Conservation (phyloP, 2,329 filamentous ascomycete genomes). For the Penicillium sumatraense region DNA sequence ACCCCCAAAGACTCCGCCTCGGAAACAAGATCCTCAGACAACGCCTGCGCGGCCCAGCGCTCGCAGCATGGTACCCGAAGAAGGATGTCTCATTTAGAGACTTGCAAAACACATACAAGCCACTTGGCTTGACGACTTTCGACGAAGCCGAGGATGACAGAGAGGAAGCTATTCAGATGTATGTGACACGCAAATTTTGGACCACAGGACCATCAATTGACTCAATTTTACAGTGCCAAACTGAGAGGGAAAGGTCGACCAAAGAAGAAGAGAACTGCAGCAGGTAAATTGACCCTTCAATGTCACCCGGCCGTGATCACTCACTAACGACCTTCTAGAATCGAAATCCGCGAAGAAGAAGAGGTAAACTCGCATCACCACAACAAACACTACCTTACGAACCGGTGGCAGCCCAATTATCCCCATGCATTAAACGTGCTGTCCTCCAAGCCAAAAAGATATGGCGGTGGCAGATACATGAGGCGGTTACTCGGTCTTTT, state of each 20-base stretch:
- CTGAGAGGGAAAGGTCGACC: conserved; percentile 83
- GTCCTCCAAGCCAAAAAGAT: no score
- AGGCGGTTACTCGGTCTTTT: no score
- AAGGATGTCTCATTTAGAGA: conserved; percentile 73
- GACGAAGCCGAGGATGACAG: conserved; percentile 80
- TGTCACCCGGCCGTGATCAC: not conserved
- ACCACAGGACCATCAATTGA: conserved; percentile 1
- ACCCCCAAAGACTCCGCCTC: conserved; percentile 78
- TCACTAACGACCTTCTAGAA: conserved; percentile 18
- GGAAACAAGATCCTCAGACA: conserved; percentile 94
- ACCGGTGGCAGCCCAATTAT: not conserved
- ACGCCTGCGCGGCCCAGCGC: conserved; percentile 78
- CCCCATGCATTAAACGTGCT: not conserved
- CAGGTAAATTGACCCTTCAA: conserved; percentile 34
- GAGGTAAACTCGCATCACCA: conserved; percentile 18
- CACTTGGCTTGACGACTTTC: conserved; percentile 67
- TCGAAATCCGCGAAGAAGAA: conserved; percentile 33
- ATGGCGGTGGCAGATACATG: no score
- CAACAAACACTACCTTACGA: not conserved
- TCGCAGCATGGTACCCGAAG: conserved; percentile 88
- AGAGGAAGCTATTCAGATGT: conserved; percentile 66
- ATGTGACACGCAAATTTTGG: conserved; percentile 44
- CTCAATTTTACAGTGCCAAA: conserved; percentile 62
- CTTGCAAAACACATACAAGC: conserved; percentile 70
- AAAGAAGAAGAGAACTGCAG: conserved; percentile 77